Percentiles rank a stretch among this genome's conserved stretches.
These are phyloP conservation scores for Choanephora cucurbitarum DNA, from an alignment of 371 early-diverging fungal species.

Conservation along the genomic window DNA sequence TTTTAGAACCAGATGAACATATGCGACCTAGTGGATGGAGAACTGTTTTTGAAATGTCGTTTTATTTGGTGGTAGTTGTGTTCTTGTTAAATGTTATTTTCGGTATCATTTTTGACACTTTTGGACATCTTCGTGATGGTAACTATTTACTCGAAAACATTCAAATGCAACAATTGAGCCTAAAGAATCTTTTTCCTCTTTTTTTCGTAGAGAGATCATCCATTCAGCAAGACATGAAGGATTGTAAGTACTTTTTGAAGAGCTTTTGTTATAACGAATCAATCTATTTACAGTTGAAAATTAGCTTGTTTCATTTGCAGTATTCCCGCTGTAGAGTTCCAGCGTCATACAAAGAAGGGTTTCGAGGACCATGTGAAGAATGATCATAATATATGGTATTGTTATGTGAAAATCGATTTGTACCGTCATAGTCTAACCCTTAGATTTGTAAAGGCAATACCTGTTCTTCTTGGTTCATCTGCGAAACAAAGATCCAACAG, in stretches of 20 bases:
- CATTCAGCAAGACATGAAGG: constrained; percentile 54
- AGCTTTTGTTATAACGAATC: neutral
- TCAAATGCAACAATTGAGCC: neutral
- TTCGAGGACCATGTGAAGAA: constrained; percentile 57
- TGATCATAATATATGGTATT: constrained; percentile 60
- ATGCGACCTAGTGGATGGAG: constrained; percentile 48
- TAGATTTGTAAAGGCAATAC: constrained; percentile 44
- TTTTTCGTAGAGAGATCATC: constrained; percentile 43
- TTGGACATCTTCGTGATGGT: constrained; percentile 62
- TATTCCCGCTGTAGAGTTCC: constrained; percentile 56
- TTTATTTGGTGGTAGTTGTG: constrained; percentile 59
- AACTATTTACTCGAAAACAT: constrained; percentile 2
- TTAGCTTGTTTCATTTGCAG: constrained; percentile 59
- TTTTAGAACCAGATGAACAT: constrained; percentile 39
- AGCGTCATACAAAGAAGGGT: constrained; percentile 50
- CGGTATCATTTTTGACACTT: constrained; percentile 66
- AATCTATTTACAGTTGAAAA: neutral
- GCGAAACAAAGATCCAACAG: constrained; percentile 55
- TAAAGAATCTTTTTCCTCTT: neutral
- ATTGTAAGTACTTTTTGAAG: constrained; percentile 26
- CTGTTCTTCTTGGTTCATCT: constrained; percentile 59
- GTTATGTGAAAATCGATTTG: constrained; percentile 8
- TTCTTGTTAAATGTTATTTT: constrained; percentile 62
- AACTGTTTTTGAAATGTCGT: constrained; percentile 56
- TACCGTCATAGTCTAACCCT: neutral